Evolutionary conservation across 1,139 yeast genomes (phyloP).

Genomic region (Hanseniaspora uvarum): DNA sequence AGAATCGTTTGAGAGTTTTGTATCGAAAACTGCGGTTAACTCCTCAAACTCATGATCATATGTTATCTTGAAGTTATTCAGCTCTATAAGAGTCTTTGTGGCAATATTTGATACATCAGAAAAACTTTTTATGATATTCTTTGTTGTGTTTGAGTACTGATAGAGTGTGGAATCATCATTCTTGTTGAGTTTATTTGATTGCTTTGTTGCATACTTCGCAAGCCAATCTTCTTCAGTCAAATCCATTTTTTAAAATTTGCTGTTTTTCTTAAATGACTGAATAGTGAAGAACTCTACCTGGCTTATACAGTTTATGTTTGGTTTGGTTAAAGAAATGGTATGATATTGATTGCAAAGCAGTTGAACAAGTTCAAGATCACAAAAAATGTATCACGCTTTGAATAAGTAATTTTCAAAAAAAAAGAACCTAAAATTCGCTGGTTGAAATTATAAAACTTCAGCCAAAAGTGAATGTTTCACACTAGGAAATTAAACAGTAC

Average conservation of each 20-base stretch:
- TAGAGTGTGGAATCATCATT: neutral
- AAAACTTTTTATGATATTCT: neutral
- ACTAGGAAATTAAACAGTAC: neutral
- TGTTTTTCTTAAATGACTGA: neutral
- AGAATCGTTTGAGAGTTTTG: neutral
- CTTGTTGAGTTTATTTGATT: neutral
- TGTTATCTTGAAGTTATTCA: neutral
- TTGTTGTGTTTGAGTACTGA: neutral
- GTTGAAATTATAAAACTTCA: neutral
- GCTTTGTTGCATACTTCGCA: neutral
- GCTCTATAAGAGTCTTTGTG: slow-evolving; percentile 5
- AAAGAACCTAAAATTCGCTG: too few relatives aligned
- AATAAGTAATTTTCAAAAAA: neutral
- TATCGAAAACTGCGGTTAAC: neutral
- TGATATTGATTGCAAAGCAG: too few relatives aligned
- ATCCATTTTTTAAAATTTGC: neutral
- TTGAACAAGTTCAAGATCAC: too few relatives aligned
- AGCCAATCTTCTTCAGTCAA: slow-evolving; percentile 7
- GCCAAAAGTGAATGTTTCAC: neutral
- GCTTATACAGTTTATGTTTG: too few relatives aligned
- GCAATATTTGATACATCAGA: neutral
- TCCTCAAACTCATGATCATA: slow-evolving; percentile 3
- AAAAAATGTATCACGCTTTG: neutral
- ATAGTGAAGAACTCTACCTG: too few relatives aligned
- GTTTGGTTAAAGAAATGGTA: too few relatives aligned